Percentiles rank a stretch among this genome's conserved stretches.
These are phyloP conservation scores for Yamadazyma spencermartinsiae DNA, from an alignment of 1,139 yeast species.

Conservation along the genomic window DNA sequence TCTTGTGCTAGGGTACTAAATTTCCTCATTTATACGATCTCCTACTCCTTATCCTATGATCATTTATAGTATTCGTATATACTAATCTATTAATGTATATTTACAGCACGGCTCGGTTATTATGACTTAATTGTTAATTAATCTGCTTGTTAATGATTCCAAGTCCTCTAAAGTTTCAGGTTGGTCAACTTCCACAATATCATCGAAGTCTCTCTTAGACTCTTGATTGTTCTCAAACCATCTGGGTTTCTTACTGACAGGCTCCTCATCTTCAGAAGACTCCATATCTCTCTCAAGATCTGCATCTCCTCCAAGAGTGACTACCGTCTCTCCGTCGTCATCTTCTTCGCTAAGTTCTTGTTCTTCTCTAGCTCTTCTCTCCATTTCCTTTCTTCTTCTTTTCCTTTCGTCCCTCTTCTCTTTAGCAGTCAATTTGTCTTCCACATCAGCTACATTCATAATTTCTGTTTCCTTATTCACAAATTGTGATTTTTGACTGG, in stretches of 20 bases:
- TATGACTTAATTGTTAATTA: constrained; percentile 35
- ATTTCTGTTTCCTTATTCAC: constrained; percentile 62
- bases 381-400: constrained; percentile 80
- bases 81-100: background rate
- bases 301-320: constrained; percentile 23
- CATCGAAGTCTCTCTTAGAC: constrained; percentile 20
- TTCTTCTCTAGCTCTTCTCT: constrained; percentile 51
- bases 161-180: constrained; percentile 92
- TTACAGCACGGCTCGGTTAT: too few relatives aligned
- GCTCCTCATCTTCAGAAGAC: constrained; percentile 35
- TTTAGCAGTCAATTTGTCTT: constrained; percentile 80
- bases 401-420: constrained; percentile 87
- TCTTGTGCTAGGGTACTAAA: too few relatives aligned
- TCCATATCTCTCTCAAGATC: constrained; percentile 55
- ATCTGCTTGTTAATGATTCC: constrained; percentile 82
- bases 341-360: constrained; percentile 34
- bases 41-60: background rate
- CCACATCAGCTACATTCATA: constrained; percentile 71
- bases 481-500: constrained; percentile 64
- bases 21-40: too few relatives aligned
- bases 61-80: too few relatives aligned
- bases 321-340: constrained; percentile 25
- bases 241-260: constrained; percentile 54
- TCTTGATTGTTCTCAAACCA: constrained; percentile 54
- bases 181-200: constrained; percentile 72